A percentile compares a stretch with the other conserved stretches of the same genome.
These are phyloP conservation scores for Caryocar brasiliense DNA, from an alignment of 441 rosid genomes.

Conservation along the genomic window DNA sequence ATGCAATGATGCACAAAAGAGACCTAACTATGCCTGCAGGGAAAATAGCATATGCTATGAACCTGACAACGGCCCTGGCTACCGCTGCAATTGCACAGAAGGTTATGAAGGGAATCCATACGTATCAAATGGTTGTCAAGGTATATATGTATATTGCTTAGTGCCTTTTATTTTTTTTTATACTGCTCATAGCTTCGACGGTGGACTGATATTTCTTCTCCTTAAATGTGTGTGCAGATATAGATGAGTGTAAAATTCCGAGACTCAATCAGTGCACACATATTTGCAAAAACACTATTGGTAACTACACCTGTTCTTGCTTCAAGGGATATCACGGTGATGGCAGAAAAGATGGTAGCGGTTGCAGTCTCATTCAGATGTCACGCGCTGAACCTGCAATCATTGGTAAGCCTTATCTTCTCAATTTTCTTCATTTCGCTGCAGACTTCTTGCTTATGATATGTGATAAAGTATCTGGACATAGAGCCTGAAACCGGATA, in stretches of 20 bases:
- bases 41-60: constrained; percentile 9
- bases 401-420: neutral
- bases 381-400: neutral
- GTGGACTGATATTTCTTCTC: neutral
- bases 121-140: constrained; percentile 23
- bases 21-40: constrained; percentile 6
- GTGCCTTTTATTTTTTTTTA: neutral
- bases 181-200: no score
- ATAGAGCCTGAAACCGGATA: neutral
- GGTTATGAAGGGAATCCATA: constrained; percentile 48
- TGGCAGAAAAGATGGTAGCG: constrained; percentile 11
- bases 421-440: no score
- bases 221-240: neutral
- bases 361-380: neutral
- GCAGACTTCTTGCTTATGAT: no score
- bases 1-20: constrained; percentile 4
- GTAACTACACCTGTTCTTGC: constrained; percentile 19
- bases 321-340: constrained; percentile 18
- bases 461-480: no score
- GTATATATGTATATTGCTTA: constrained; percentile 1
- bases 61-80: neutral
- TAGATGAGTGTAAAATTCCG: constrained; percentile 9
- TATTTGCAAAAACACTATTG: neutral
- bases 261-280: neutral
- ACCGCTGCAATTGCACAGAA: constrained; percentile 12